Conservation (phyloP, 2,329 filamentous ascomycete species). For the Xylariaceae sp. region DNA sequence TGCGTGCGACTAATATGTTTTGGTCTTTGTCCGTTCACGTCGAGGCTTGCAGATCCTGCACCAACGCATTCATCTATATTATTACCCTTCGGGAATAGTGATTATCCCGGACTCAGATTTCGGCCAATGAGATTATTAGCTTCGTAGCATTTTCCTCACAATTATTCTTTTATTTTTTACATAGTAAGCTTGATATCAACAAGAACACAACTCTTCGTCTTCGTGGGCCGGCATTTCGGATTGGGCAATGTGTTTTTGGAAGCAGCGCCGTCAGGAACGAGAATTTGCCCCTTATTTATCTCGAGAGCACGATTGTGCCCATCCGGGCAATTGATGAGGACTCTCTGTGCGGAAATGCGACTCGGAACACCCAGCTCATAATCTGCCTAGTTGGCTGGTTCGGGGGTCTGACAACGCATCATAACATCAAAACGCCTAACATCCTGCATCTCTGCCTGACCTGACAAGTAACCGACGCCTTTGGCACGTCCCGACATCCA, state of each 20-base stretch:
- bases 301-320: not conserved
- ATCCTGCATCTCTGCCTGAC: slow-evolving; percentile 47
- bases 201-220: not conserved
- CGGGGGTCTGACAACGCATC: slow-evolving; percentile 49
- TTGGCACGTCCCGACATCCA: slow-evolving; percentile 25
- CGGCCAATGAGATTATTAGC: slow-evolving; percentile 35
- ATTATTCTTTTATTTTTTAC: not conserved
- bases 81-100: slow-evolving; percentile 6
- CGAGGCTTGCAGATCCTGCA: slow-evolving; percentile 13
- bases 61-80: slow-evolving; percentile 2
- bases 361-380: slow-evolving; percentile 11
- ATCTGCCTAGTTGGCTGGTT: slow-evolving; percentile 25
- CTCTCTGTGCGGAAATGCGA: slow-evolving; percentile 12
- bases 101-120: slow-evolving; percentile 24
- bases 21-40: slow-evolving; percentile 8
- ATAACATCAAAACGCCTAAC: slow-evolving; percentile 42
- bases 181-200: not conserved
- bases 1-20: slow-evolving; percentile 10
- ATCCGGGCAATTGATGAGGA: slow-evolving; percentile 8
- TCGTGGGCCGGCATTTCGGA: not conserved
- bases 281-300: slow-evolving; percentile 12
- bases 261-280: slow-evolving; percentile 1
- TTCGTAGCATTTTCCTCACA: slow-evolving; percentile 14
- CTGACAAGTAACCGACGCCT: slow-evolving; percentile 31
- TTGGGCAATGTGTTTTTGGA: not conserved